phyloP scores from a whole-genome alignment of 176 grass and related monocot species.

The Alloteropsis semialata region DNA sequence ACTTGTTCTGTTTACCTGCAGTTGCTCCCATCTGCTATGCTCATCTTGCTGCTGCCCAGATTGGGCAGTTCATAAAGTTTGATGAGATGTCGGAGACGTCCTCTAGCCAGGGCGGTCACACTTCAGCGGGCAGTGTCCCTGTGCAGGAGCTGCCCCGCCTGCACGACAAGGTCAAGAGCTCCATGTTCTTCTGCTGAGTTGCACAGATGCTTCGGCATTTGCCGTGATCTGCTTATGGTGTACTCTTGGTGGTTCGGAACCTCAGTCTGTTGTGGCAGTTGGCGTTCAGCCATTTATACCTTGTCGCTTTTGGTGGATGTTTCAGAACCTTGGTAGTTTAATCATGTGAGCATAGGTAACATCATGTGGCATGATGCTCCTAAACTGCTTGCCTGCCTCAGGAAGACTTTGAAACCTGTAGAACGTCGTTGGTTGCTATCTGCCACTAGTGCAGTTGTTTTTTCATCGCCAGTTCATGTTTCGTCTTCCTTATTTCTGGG shows the following conservation, averaged over 20 bases:
- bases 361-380: not conserved
- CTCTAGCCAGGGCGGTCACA: slow-evolving; percentile 59
- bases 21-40: slow-evolving; percentile 92
- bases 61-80: slow-evolving; percentile 83
- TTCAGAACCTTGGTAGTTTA: not conserved
- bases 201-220: not conserved
- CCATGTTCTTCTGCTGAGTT: slow-evolving; percentile 90
- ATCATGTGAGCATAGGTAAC: not conserved
- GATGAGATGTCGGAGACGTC: slow-evolving; percentile 71
- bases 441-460: not conserved
- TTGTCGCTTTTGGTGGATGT: not conserved
- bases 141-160: slow-evolving; percentile 77
- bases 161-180: slow-evolving; percentile 70
- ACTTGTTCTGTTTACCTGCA: slow-evolving; percentile 14
- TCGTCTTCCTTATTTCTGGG: not conserved
- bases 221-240: too few species aligned
- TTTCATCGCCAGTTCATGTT: not conserved
- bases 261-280: not conserved
- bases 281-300: not conserved
- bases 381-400: not conserved
- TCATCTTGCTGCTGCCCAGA: slow-evolving; percentile 68
- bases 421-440: not conserved
- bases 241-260: not conserved
- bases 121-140: slow-evolving; percentile 19
- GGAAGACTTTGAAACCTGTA: not conserved